These are phyloP conservation scores for Papiliotrema terrestris DNA, from an alignment of 1,284 basidiomycete genomes.

Conservation along the genomic window DNA sequence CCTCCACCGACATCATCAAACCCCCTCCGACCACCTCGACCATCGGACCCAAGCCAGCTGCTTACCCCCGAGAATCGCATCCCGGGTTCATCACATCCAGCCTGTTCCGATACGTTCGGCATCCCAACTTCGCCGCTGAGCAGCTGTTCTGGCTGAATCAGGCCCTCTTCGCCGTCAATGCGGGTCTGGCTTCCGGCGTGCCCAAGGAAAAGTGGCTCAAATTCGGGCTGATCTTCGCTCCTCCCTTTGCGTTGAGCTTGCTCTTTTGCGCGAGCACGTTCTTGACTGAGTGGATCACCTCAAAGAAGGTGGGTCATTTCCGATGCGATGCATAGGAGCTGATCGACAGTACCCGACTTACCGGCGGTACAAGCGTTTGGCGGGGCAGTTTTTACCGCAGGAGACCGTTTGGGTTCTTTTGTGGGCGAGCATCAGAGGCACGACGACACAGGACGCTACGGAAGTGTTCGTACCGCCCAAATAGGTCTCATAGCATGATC, in stretches of 20 bases:
- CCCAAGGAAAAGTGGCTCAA: conserved; percentile 26
- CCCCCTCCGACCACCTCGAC: conserved; percentile 3
- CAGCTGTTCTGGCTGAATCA: conserved; percentile 76
- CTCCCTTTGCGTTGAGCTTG: conserved; percentile 46
- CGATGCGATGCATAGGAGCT: background rate
- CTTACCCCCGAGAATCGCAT: conserved; percentile 55
- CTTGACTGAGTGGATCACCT: conserved; percentile 76
- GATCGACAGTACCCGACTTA: conserved; percentile 64
- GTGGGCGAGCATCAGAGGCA: conserved; percentile 30
- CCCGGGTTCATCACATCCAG: conserved; percentile 82
- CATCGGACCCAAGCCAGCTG: conserved; percentile 11
- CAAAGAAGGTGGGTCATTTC: conserved; percentile 55
- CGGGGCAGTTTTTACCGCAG: conserved; percentile 74
- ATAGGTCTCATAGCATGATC: background rate
- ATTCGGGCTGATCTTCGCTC: conserved; percentile 24
- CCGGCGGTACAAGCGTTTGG: conserved; percentile 66
- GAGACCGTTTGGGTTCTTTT: conserved; percentile 51
- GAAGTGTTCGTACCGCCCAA: background rate
- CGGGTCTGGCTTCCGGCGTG: conserved; percentile 21
- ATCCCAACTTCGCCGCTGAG: conserved; percentile 89
- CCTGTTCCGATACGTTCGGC: conserved; percentile 78
- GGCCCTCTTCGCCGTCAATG: conserved; percentile 36
- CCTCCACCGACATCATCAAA: conserved; percentile 23
- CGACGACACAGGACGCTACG: background rate
- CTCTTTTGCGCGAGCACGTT: conserved; percentile 71